These are phyloP conservation scores for Prunus fruticosa DNA, from an alignment of 306 rosid species.

Conservation along the genomic window DNA sequence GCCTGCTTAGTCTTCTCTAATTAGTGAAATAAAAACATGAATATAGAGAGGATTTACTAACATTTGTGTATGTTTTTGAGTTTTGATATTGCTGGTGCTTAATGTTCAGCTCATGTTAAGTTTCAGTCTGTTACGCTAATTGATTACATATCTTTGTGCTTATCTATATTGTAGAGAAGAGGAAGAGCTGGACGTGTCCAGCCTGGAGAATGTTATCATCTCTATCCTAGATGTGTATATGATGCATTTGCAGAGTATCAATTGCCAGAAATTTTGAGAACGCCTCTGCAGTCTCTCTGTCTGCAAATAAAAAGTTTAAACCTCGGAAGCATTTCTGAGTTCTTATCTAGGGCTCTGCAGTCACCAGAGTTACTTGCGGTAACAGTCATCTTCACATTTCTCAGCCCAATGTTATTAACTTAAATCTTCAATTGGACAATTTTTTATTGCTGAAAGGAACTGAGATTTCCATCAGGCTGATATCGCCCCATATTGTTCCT, in stretches of 20 bases:
- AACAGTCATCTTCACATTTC: conserved; percentile 30
- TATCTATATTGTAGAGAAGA: conserved; percentile 65
- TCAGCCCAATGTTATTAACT: conserved; percentile 12
- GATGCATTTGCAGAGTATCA: conserved; percentile 85
- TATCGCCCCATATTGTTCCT: neutral
- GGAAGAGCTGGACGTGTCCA: conserved; percentile 99
- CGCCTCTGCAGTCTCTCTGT: conserved; percentile 94
- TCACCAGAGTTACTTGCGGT: conserved; percentile 90
- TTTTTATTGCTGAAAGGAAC: conserved; percentile 3
- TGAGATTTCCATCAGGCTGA: neutral
- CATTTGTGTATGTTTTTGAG: too few species aligned
- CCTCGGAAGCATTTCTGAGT: conserved; percentile 91
- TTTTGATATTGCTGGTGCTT: neutral
- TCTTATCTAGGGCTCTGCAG: conserved; percentile 90
- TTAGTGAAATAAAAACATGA: too few species aligned
- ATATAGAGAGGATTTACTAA: too few species aligned
- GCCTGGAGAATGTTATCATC: conserved; percentile 90
- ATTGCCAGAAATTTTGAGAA: conserved; percentile 93
- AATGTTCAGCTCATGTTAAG: conserved; percentile 6
- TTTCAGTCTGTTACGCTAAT: conserved; percentile 10
- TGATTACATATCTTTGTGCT: conserved; percentile 10
- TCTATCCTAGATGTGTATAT: conserved; percentile 89
- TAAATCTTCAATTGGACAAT: neutral
- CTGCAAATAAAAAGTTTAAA: conserved; percentile 92
- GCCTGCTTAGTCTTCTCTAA: too few species aligned